A percentile compares a stretch with the other conserved stretches of the same genome.
Conservation (phyloP, 371 early-diverging fungal species). For the Apophysomyces elegans region DNA sequence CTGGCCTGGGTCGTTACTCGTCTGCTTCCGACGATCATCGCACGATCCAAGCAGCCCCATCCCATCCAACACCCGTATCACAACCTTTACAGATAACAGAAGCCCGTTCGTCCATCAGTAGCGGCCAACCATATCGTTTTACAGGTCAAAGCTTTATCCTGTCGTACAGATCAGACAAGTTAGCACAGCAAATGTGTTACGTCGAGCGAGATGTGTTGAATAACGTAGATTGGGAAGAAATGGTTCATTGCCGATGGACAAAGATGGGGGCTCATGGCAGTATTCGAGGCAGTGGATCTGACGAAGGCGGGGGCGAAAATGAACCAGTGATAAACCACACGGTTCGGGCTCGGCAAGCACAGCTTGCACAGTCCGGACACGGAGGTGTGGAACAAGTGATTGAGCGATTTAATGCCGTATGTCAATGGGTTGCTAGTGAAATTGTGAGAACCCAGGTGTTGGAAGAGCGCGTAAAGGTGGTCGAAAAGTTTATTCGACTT, state of each 20-base stretch:
- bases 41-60: constrained; percentile 19
- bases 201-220: constrained; percentile 60
- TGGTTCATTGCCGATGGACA: constrained; percentile 67
- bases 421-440: constrained; percentile 76
- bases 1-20: background rate
- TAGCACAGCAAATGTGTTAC: constrained; percentile 67
- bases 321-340: constrained; percentile 19
- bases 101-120: background rate
- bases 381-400: constrained; percentile 65
- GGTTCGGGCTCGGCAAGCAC: constrained; percentile 15
- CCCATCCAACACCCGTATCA: constrained; percentile 8
- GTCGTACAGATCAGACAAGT: constrained; percentile 53
- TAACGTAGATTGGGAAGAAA: constrained; percentile 65
- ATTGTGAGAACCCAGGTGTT: constrained; percentile 59
- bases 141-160: constrained; percentile 44
- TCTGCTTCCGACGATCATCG: constrained; percentile 1
- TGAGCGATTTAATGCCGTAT: constrained; percentile 70
- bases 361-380: background rate
- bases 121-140: constrained; percentile 1
- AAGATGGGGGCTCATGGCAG: constrained; percentile 37
- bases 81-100: background rate
- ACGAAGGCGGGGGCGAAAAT: constrained; percentile 18
- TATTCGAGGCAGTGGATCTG: background rate
- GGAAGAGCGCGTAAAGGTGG: constrained; percentile 62
- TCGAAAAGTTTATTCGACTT: constrained; percentile 76